Conservation (phyloP, 306 rosid species). For the Vigna mungo region DNA sequence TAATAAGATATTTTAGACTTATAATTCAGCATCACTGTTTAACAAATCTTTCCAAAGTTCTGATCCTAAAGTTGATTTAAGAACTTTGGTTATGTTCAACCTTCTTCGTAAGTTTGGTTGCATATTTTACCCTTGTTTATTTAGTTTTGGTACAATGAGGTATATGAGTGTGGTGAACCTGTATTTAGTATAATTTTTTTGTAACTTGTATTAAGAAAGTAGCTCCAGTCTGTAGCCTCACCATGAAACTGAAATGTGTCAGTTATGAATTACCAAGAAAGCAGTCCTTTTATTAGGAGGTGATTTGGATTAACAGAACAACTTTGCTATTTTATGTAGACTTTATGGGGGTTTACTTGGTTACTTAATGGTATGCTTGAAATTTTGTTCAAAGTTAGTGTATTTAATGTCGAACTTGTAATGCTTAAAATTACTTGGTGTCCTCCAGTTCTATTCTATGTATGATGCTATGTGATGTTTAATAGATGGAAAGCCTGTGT, state of each 20-base stretch:
- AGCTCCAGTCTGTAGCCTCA: not conserved
- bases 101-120: not conserved
- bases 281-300: constrained; percentile 22
- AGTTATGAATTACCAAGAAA: constrained; percentile 1
- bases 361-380: constrained; percentile 27
- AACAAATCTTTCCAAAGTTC: too few relatives aligned
- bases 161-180: constrained; percentile 21
- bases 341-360: constrained; percentile 22
- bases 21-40: too few relatives aligned
- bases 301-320: constrained; percentile 26
- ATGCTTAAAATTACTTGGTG: constrained; percentile 32
- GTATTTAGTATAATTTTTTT: not conserved
- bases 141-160: not conserved
- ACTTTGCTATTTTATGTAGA: not conserved
- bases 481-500: constrained; percentile 31
- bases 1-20: too few relatives aligned
- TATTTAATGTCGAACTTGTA: constrained; percentile 1
- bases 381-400: constrained; percentile 28
- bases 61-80: not conserved
- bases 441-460: not conserved
- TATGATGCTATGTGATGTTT: not conserved
- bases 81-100: not conserved
- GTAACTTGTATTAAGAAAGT: constrained; percentile 27
- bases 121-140: not conserved
- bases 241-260: constrained; percentile 1